Evolutionary conservation across 805 yeast species (phyloP).

Genomic region (Limtongia smithiae): DNA sequence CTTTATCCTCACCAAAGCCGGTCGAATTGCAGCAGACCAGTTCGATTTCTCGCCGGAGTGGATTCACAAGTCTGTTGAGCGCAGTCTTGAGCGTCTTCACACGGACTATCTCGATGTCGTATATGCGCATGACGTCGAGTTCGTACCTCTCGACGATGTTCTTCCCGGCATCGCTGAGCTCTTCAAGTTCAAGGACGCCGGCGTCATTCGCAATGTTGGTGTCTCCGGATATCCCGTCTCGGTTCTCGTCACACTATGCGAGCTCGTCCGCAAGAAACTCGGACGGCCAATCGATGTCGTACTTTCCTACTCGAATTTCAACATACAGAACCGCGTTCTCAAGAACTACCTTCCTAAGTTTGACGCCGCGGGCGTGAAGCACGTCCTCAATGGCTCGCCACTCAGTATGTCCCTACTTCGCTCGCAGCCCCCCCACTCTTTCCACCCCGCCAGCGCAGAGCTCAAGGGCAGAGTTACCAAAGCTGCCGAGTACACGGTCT

Average conservation of each 20-base stretch:
- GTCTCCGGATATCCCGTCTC: conserved; percentile 84
- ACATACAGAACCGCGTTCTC: conserved; percentile 67
- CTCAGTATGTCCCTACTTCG: conserved; percentile 83
- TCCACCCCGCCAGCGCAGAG: conserved; percentile 74
- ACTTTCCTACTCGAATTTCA: conserved; percentile 75
- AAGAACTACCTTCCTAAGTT: conserved; percentile 49
- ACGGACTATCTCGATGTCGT: conserved; percentile 76
- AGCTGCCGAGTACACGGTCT: conserved; percentile 49
- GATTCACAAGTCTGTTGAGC: conserved; percentile 57
- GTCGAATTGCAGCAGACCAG: conserved; percentile 62
- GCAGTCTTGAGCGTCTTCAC: conserved; percentile 64
- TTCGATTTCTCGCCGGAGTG: conserved; percentile 69
- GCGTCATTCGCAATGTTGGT: conserved; percentile 64
- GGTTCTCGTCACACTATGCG: conserved; percentile 55
- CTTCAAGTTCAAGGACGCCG: conserved; percentile 56
- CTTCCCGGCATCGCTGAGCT: conserved; percentile 62
- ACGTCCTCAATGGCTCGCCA: conserved; percentile 77
- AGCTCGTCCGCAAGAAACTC: conserved; percentile 36
- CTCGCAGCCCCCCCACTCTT: conserved; percentile 59
- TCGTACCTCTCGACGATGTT: conserved; percentile 54
- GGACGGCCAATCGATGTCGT: conserved; percentile 71
- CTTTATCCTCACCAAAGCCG: conserved; percentile 80
- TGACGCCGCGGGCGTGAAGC: conserved; percentile 53
- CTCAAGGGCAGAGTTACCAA: conserved; percentile 47
- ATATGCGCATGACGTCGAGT: conserved; percentile 86